A percentile compares a stretch with the other conserved stretches of the same genome.
These are phyloP conservation scores for Debaryomyces udenii DNA, from an alignment of 1,139 yeast genomes.

Conservation along the genomic window DNA sequence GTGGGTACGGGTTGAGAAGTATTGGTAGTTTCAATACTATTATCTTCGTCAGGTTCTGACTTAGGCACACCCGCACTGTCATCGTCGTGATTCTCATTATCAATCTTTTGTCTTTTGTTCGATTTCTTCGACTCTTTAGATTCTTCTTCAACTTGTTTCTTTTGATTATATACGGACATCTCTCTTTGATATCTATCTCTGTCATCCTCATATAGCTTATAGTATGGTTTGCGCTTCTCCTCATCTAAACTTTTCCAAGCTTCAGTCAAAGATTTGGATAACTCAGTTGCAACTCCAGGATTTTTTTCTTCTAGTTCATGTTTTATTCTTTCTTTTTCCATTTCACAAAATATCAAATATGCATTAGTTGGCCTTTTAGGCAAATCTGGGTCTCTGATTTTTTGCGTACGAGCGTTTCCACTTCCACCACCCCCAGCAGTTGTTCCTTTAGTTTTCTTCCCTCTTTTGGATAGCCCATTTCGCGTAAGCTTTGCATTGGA, in stretches of 20 bases:
- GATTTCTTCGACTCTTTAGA: constrained; percentile 14
- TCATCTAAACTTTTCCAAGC: constrained; percentile 80
- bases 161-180: constrained; percentile 62
- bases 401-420: constrained; percentile 22
- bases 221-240: constrained; percentile 73
- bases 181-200: constrained; percentile 74
- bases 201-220: constrained; percentile 78
- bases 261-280: constrained; percentile 79
- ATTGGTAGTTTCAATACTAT: constrained; percentile 13
- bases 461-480: constrained; percentile 26
- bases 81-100: constrained; percentile 10
- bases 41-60: constrained; percentile 13
- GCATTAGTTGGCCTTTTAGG: constrained; percentile 94
- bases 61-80: constrained; percentile 12
- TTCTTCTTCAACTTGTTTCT: constrained; percentile 25
- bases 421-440: constrained; percentile 14
- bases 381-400: constrained; percentile 72
- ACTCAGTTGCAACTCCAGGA: constrained; percentile 59
- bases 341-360: constrained; percentile 81
- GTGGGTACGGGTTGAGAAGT: constrained; percentile 1
- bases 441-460: constrained; percentile 23
- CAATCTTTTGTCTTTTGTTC: constrained; percentile 20
- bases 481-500: constrained; percentile 24
- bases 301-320: constrained; percentile 45
- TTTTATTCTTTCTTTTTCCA: constrained; percentile 75